A percentile compares a stretch with the other conserved stretches of the same genome.
phyloP scores from a whole-genome alignment of 192 early-diverging fungal species.

The Linnemannia elongata region DNA sequence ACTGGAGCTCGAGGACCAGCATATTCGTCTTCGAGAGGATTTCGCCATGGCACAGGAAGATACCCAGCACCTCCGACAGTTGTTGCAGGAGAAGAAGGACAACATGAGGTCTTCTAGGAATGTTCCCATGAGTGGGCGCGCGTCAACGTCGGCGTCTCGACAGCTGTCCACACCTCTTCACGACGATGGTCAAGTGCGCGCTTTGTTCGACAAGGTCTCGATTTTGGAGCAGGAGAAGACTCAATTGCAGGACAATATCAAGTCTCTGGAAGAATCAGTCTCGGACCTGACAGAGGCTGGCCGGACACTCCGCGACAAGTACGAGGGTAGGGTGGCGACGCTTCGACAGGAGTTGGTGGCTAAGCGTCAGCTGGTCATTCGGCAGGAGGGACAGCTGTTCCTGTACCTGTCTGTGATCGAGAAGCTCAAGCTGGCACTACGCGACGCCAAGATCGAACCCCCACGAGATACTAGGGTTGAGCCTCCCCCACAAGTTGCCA shows the following conservation, averaged over 20 bases:
- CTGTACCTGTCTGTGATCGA: conserved; percentile 54
- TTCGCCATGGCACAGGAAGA: conserved; percentile 6
- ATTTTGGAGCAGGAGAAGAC: conserved; percentile 26
- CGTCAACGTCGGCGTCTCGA: not conserved
- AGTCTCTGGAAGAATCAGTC: conserved; percentile 31
- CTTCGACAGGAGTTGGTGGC: conserved; percentile 15
- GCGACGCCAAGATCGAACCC: conserved; percentile 1
- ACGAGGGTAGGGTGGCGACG: conserved; percentile 4
- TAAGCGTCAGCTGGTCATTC: conserved; percentile 26
- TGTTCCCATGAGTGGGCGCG: not conserved
- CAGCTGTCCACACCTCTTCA: not conserved
- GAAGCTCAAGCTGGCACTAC: conserved; percentile 33
- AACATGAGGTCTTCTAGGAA: not conserved
- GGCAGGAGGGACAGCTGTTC: conserved; percentile 39
- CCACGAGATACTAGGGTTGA: not conserved
- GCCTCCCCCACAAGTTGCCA: not conserved
- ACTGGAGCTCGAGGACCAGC: conserved; percentile 16
- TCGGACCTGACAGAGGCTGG: conserved; percentile 35
- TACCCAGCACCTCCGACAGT: conserved; percentile 24
- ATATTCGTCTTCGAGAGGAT: conserved; percentile 14
- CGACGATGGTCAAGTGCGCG: not conserved
- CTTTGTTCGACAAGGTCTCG: conserved; percentile 7
- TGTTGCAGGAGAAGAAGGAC: conserved; percentile 9
- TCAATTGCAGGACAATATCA: conserved; percentile 10
- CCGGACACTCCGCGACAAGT: conserved; percentile 32